Evolutionary conservation across 805 yeast species (phyloP).

Genomic region (Metschnikowia santaceciliae): DNA sequence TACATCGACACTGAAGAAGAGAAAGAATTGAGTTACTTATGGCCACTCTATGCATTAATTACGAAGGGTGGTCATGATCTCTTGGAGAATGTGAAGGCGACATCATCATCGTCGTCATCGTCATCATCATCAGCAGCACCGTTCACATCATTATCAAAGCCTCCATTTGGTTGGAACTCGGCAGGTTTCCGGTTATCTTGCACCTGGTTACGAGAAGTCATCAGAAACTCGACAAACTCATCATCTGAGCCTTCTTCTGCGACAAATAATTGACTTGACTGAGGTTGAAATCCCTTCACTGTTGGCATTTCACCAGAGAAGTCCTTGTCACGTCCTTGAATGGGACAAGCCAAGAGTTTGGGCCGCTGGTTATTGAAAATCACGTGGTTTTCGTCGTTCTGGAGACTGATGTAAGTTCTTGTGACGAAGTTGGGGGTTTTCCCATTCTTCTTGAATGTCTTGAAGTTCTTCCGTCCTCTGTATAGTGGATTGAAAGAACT

Average conservation of each 20-base stretch:
- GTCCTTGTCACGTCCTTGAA: conserved; percentile 4
- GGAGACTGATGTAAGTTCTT: conserved; percentile 14
- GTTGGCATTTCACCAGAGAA: conserved; percentile 14
- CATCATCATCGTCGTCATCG: conserved; percentile 11
- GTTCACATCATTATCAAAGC: background rate
- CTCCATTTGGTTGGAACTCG: background rate
- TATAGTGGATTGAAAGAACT: conserved; percentile 1
- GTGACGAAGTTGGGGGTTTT: conserved; percentile 9
- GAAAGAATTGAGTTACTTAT: background rate
- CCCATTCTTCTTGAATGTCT: conserved; percentile 11
- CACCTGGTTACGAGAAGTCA: background rate
- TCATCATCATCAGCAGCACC: conserved; percentile 5
- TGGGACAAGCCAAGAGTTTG: background rate
- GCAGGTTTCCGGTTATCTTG: background rate
- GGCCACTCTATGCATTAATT: background rate
- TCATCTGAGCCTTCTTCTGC: conserved; percentile 6
- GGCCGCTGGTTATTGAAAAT: conserved; percentile 5
- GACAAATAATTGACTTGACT: conserved; percentile 14
- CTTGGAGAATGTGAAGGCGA: conserved; percentile 14
- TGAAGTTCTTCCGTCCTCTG: conserved; percentile 15
- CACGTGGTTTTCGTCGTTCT: conserved; percentile 9
- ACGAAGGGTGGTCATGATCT: background rate
- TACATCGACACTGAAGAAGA: background rate
- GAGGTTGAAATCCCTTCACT: conserved; percentile 17
- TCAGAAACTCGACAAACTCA: background rate